Percentiles rank a stretch among this genome's conserved stretches.
phyloP scores from a whole-genome alignment of 2,329 filamentous ascomycete species.

The Rhexocercosporidium sp. region DNA sequence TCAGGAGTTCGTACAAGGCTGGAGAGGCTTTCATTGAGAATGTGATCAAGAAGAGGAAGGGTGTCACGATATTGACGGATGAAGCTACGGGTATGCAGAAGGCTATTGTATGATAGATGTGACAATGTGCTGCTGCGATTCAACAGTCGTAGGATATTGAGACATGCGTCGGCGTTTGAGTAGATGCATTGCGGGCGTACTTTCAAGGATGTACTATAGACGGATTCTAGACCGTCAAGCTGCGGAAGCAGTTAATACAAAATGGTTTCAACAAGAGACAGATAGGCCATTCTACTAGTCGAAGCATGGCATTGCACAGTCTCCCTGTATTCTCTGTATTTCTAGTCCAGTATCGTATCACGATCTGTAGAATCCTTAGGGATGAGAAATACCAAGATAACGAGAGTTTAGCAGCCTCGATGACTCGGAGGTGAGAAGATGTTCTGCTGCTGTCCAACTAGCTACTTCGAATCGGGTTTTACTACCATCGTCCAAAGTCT shows the following conservation, averaged over 20 bases:
- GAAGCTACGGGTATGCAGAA: slow-evolving; percentile 38
- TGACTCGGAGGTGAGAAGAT: too few relatives aligned
- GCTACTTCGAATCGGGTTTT: too few relatives aligned
- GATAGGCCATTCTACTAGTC: too few relatives aligned
- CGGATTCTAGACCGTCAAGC: background rate
- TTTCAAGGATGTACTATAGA: background rate
- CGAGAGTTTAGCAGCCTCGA: too few relatives aligned
- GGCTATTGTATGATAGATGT: slow-evolving; percentile 35
- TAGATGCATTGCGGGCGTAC: slow-evolving; percentile 24
- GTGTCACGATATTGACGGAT: slow-evolving; percentile 36
- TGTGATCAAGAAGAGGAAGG: slow-evolving; percentile 62
- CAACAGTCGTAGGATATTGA: slow-evolving; percentile 8
- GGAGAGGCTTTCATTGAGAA: slow-evolving; percentile 99
- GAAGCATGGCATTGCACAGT: too few relatives aligned
- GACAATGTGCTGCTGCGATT: slow-evolving; percentile 1
- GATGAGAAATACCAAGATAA: too few relatives aligned
- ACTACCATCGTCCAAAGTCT: too few relatives aligned
- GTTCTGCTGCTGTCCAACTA: too few relatives aligned
- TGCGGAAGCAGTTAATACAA: background rate
- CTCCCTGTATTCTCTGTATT: too few relatives aligned
- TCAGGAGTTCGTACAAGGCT: slow-evolving; percentile 95
- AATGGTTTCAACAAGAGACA: slow-evolving; percentile 65
- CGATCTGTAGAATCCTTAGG: too few relatives aligned
- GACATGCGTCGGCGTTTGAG: slow-evolving; percentile 5
- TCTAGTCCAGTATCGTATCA: too few relatives aligned